Conservation (phyloP, 2,329 filamentous ascomycete species). For the Neofusicoccum sp. region DNA sequence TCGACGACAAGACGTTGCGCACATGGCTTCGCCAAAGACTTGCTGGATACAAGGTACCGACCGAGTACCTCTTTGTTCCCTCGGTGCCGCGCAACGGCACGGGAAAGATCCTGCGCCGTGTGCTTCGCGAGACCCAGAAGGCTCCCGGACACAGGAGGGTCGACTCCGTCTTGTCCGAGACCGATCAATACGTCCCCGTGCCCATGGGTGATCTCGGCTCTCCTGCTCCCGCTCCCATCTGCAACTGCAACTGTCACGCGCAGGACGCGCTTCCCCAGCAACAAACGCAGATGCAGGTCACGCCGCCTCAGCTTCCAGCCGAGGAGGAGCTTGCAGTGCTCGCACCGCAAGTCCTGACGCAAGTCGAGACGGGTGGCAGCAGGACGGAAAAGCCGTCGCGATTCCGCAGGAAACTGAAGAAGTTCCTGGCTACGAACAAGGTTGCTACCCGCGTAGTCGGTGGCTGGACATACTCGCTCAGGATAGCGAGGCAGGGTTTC, state of each 20-base stretch:
- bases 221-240: neutral
- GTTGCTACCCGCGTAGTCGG: neutral
- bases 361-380: neutral
- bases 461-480: neutral
- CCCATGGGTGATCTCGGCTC: too few relatives aligned
- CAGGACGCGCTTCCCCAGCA: too few relatives aligned
- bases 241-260: neutral
- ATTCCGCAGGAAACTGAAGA: neutral
- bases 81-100: constrained; percentile 9
- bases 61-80: neutral
- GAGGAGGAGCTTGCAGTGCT: neutral
- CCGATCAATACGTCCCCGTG: neutral
- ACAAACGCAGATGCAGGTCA: too few relatives aligned
- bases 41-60: constrained; percentile 15
- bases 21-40: constrained; percentile 5
- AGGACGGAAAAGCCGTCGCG: too few relatives aligned
- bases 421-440: neutral
- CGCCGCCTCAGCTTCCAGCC: too few relatives aligned
- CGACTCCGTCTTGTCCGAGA: neutral
- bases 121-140: constrained; percentile 1
- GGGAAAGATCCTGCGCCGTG: constrained; percentile 15
- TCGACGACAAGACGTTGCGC: neutral
- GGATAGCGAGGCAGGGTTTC: neutral
- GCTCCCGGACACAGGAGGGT: neutral
- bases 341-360: neutral